A percentile compares a stretch with the other conserved stretches of the same genome.
These are phyloP conservation scores for Hirsutella minnesotensis DNA, from an alignment of 2,329 filamentous ascomycete species.

Conservation along the genomic window DNA sequence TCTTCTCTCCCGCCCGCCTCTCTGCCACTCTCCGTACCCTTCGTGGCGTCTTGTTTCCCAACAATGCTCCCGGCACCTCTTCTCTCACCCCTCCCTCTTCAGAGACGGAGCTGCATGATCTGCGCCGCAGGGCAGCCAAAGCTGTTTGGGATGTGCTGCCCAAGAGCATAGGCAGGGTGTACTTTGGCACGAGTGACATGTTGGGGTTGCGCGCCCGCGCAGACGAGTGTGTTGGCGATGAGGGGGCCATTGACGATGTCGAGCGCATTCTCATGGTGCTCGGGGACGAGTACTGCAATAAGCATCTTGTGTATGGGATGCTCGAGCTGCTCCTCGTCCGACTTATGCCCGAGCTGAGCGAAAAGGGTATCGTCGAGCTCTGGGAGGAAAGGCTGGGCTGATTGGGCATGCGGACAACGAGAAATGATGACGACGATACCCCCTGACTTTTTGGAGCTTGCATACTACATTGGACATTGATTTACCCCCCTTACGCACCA, in stretches of 20 bases:
- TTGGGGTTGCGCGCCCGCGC: conserved; percentile 10
- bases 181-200: conserved; percentile 29
- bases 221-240: conserved; percentile 15
- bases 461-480: too few relatives aligned
- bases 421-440: background rate
- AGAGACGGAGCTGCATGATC: conserved; percentile 45
- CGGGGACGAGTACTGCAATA: conserved; percentile 79
- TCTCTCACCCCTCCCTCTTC: conserved; percentile 47
- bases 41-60: conserved; percentile 74
- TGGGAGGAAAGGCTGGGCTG: conserved; percentile 56
- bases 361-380: conserved; percentile 58
- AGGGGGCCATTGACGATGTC: conserved; percentile 41
- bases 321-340: conserved; percentile 73
- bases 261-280: conserved; percentile 62
- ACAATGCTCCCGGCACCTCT: conserved; percentile 61
- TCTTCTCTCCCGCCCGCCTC: conserved; percentile 53
- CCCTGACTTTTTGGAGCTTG: background rate
- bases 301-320: conserved; percentile 73
- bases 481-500: too few relatives aligned
- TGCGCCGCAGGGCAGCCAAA: conserved; percentile 56
- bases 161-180: conserved; percentile 33
- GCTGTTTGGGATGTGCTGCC: conserved; percentile 40
- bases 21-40: conserved; percentile 57
- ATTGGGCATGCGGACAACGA: background rate
- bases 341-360: conserved; percentile 72